Base-by-base conservation (phyloP, 1,284 basidiomycete genomes). In the Ganoderma sinense region DNA sequence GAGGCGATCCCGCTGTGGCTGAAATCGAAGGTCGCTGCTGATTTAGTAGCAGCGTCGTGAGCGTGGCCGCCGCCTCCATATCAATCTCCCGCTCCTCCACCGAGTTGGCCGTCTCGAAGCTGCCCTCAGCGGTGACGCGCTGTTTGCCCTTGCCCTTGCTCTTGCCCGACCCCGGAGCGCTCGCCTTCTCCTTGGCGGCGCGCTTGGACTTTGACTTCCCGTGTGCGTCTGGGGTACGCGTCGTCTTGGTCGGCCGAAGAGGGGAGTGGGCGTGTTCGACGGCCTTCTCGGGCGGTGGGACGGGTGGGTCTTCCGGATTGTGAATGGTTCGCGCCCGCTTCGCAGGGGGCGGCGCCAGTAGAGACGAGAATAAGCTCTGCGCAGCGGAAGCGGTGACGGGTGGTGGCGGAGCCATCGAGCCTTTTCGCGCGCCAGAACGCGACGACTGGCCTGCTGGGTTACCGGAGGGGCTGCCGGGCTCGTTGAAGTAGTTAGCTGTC, bases 31-130 rank as follows among this genome's bases (percentile, higher is more conserved):
- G 87, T 64, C 91, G 85, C 73, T 91, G 86, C 67, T 90, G 85
- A 66, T 90, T 84, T 64, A 91, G 82, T 62, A 94, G 83, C 53
- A 73, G 69, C 14, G 89, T 90, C 0, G 93, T 94, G 70, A 94
- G 82, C 10, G 93, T 92, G 29, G 90, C 91, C 7, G 93, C 93
- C 40, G 93, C 93, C 78, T 93, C 91, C 86, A 93, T 91, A 78
- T 94, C 92, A 65, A 90, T 85, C 71, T 91, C 91, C 84, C 75
- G 88, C 83, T 67, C 84, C 79, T 58, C 78, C 76, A 63, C 72
- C 75, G 59, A 75, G 76, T 67, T 65, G 7, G n/a, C 62, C 6
- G 43, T 33, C n/a, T 67, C 69, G 43, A 74, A 72, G 67, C 72
- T 70, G 40, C 70, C 72, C 63, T 69, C 60, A n/a, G 72, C 72